Evolutionary conservation across 352 stramenopile species (phyloP), one percentile per base, ranked within the genome.

Genomic region (Pythium diclinum): DNA sequence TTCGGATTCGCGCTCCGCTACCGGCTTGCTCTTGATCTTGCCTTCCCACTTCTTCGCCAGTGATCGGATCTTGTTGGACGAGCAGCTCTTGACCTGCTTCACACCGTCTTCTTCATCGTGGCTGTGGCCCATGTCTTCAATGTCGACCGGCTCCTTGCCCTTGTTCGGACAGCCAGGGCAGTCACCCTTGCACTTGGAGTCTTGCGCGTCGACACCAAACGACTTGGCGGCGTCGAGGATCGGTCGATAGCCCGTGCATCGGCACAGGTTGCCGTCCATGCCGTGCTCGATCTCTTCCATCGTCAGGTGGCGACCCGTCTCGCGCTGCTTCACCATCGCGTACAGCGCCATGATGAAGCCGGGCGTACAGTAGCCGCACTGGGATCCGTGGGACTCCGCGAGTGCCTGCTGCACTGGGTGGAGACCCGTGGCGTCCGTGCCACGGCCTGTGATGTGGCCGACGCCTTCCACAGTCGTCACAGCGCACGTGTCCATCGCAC

Each of bases 211-310:
- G 13, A 70, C 75, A 6, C 83, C 88, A 58, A 97, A 93, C 56
- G 85, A 92, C 63, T 96, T 95, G 56, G 88, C 88, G 1, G 88
- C 86, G 38, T 97, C 88, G 7, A 94, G 60, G 53, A 94, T 91
- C 11, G 83, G 83, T 14, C 85, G 83, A 56, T 94, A 94, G 19
- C 85, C 85, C 2, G 96, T 99, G 71, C 96, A 99, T 6, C 96
- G 88, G 70, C 96, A 99, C 32, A 99, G 70, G 72, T 99, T 98
- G 25, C 96, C 95, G 76, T 99, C 96, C 69, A 99, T 78, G 65
- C 91, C 79, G 73, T 98, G 88, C 62, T 98, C 92, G 52, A 98
- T 88, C 57, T 94, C 79, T n/a, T 86, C 81, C 83, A 89, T 93
- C 21, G 76, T 85, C 66, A 85, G 87, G 56, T 81, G 79, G 4